Base-by-base conservation (phyloP, 495 filamentous ascomycete species). In the Neurospora sp. region DNA sequence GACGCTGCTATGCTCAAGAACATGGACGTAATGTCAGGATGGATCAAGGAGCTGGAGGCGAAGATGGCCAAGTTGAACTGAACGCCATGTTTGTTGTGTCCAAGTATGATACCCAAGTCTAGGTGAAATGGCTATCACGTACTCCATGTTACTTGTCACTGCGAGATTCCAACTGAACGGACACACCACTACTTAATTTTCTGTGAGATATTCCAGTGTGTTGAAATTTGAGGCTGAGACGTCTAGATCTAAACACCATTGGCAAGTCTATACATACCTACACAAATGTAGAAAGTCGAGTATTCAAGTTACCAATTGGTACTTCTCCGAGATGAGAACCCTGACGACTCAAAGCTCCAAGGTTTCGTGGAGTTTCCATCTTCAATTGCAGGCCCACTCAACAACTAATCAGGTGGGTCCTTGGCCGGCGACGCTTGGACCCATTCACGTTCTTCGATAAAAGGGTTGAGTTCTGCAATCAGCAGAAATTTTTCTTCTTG, bases 41-140 rank as follows among this genome's bases (percentile, higher is more conserved):
- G 94, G 95, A 93, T 99, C 18, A 92, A 91, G 80, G 92, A 92
- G 46, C 80, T 99, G 44, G 96, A 99, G 83, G 86, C 84, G 73
- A 91, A 90, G 80, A 86, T 97, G 79, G 86, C 84, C 20, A 85
- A 85, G 69, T 78, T 92, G 75, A 78, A 80, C 41, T 83, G 77
- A 84, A 68, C 68, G 27, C 41, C 39, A 14, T 71, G 53, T 39
- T 20, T 53, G n/a, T 35, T 35, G 22, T 31, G 37, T n/a, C 35
- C 72, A 35, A 40, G 71, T 72, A 72, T 77, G 77, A 81, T 81
- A 81, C 78, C 78, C 79, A 73, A 61, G 27, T 27, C 16, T 44
- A 61, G 53, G n/a, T 69, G 39, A 35, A 18, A 42, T 73, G 31
- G 6, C 6, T 5, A 39, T 31, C 69, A 71, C 38, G 3, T 8